Evolutionary conservation across 108 stramenopile genomes (phyloP).

Genomic region (Seminavis robusta): DNA sequence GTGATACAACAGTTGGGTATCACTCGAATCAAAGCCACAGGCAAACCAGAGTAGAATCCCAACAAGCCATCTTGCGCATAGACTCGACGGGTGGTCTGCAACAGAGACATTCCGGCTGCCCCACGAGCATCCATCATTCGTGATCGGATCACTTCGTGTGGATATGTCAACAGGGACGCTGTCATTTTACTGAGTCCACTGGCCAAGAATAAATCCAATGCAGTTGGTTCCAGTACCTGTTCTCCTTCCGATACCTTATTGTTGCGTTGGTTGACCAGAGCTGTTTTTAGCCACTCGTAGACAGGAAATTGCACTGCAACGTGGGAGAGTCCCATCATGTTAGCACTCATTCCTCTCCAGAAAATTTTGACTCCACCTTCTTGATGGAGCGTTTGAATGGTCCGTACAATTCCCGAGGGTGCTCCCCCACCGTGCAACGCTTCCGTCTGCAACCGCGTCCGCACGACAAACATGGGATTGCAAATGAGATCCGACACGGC

Average conservation of each 20-base stretch:
- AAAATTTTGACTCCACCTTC: conserved; percentile 71
- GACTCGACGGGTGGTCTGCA: conserved; percentile 46
- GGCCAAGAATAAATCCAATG: conserved; percentile 73
- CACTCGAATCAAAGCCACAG: conserved; percentile 75
- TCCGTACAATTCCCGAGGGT: conserved; percentile 48
- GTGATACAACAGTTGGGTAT: conserved; percentile 89
- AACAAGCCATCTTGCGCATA: conserved; percentile 58
- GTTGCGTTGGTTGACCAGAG: conserved; percentile 38
- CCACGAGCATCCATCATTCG: conserved; percentile 86
- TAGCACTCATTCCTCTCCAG: conserved; percentile 88
- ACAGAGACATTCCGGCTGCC: conserved; percentile 26
- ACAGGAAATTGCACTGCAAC: conserved; percentile 91
- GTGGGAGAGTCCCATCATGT: conserved; percentile 84
- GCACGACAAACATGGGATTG: conserved; percentile 91
- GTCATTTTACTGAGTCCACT: conserved; percentile 75
- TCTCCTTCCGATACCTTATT: conserved; percentile 1
- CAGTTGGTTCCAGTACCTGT: conserved; percentile 28
- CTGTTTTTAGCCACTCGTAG: conserved; percentile 79
- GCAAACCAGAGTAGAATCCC: conserved; percentile 79
- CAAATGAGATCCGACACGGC: conserved; percentile 83
- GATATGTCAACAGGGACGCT: conserved; percentile 81
- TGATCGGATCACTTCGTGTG: conserved; percentile 87
- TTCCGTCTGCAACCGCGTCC: conserved; percentile 88
- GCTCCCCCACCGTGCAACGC: conserved; percentile 55
- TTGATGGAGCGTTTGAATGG: conserved; percentile 41